Evolutionary conservation across 2,329 filamentous ascomycete species (phyloP), one percentile per base, ranked within the genome.

Genomic region (Cercospora sojina): DNA sequence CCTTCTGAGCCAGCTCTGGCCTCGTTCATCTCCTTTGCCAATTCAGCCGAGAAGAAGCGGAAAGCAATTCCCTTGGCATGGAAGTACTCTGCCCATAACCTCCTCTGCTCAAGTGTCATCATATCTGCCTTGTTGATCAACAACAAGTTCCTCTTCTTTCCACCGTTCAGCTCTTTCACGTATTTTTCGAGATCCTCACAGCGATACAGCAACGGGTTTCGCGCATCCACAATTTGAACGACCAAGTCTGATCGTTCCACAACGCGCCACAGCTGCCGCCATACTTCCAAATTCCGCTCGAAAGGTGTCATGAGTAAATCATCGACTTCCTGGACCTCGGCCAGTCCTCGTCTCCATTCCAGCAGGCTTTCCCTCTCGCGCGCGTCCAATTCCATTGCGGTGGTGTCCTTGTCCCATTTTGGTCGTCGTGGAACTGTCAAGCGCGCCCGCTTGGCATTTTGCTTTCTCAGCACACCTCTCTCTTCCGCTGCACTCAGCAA

Each of bases 71-170:
- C 88, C 27, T 90, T 87, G 72, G 88, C 83, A 72, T 89, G 89
- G 72, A 99, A 92, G 76, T 97, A 92, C 72, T 90, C 87, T 3
- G 93, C 93, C 95, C 95, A 99, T 0, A 85, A 83, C 70, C 86
- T 86, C 71, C 95, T 85, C 81, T 99, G 96, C 74, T 88, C 87
- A 57, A 88, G 79, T 1, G 93, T 96, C 91, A 99, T 93, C 95
- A 99, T 97, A 80, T 99, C 95, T 55, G 95, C 93, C 84, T 99
- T 99, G 84, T 99, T 99, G 76, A 99, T 94, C 64, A 99, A 83
- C 64, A 99, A 79, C 75, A 99, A 77, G 78, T 98, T 99, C 77
- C 93, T 98, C 77, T 88, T 89, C 1, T 88, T 80, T 43, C 70
- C 70, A n/a, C 66, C 67, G 74, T 96, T 91, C 27, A 98, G 90